Evolutionary conservation across 306 rosid species (phyloP), one percentile per base, ranked within the genome.

Genomic region (Rubus parviflorus): DNA sequence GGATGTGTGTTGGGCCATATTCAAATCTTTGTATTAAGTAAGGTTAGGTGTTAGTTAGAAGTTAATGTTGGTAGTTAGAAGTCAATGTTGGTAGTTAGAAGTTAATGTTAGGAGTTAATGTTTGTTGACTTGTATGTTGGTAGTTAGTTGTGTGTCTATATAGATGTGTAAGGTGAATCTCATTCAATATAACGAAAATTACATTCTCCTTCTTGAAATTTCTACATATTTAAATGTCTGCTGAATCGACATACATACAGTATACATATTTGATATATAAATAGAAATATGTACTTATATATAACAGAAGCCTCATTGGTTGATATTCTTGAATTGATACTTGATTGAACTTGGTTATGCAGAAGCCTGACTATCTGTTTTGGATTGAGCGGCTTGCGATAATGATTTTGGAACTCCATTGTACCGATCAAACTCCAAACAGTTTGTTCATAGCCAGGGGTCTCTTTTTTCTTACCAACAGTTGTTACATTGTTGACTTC

Each of bases 351-450:
- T 69, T 69, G 74, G 40, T 9, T 49, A 30, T 25, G 61, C 74
- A 70, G 74, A n/a, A 7, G 25, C 45, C 38, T 30, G 60, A 17
- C 43, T 30, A 14, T 8, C 74, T 70, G 25, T 16, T 49, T 37
- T 70, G 23, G 45, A 70, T 70, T 48, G 74, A 70, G 74, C 74
- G 23, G 16, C 8, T 37, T 49, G 46, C 46, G 20, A 25, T 38
- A 13, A 25, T 70, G 12, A 13, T 46, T 23, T 23, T 70, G 60
- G 58, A 48, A 2, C 54, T 23, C 72, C 4, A 43, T 8, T 20
- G 30, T 56, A 20, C 35, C 43, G 8, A 20, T 10, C 52, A 23
- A 67, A 43, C 8, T 47, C 22, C 56, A 68, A 20, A 43, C 73
- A 13, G 54, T 46, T 46, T 46, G 41, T 14, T 49, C 49, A 45